Conservation (phyloP, 495 filamentous ascomycete genomes). For the Talaromyces proteolyticus region DNA sequence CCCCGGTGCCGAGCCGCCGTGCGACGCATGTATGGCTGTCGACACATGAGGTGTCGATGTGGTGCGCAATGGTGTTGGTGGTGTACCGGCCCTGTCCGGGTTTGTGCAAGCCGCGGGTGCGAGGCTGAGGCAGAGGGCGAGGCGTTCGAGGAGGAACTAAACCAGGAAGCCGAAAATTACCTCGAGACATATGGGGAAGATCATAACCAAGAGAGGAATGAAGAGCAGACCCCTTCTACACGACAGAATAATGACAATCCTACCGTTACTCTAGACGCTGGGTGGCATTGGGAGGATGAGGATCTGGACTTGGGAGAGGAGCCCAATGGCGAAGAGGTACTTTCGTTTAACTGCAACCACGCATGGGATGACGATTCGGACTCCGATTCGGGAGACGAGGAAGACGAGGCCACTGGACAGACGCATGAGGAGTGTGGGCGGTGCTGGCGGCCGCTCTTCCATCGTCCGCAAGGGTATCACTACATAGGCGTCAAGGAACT, state of each 20-base stretch:
- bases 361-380: not conserved
- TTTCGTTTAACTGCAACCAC: conserved; percentile 9
- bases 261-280: conserved; percentile 3
- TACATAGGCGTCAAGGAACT: not conserved
- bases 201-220: not conserved
- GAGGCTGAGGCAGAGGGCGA: conserved; percentile 8
- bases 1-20: conserved; percentile 20
- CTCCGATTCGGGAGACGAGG: not conserved
- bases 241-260: not conserved
- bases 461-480: not conserved
- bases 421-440: conserved; percentile 13
- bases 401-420: no score
- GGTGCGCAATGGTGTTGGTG: conserved; percentile 19
- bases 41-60: conserved; percentile 17
- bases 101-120: conserved; percentile 8
- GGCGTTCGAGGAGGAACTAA: no score
- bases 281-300: conserved; percentile 7
- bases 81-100: conserved; percentile 8
- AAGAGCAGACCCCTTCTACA: no score
- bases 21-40: conserved; percentile 17
- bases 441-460: conserved; percentile 11
- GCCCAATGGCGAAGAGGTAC: conserved; percentile 10
- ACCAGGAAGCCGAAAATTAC: conserved; percentile 10
- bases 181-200: conserved; percentile 7
- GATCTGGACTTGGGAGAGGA: conserved; percentile 12